A percentile compares a stretch with the other conserved stretches of the same genome.
These are phyloP conservation scores for Moricandia arvensis DNA, from an alignment of 345 rosid genomes.

Conservation along the genomic window DNA sequence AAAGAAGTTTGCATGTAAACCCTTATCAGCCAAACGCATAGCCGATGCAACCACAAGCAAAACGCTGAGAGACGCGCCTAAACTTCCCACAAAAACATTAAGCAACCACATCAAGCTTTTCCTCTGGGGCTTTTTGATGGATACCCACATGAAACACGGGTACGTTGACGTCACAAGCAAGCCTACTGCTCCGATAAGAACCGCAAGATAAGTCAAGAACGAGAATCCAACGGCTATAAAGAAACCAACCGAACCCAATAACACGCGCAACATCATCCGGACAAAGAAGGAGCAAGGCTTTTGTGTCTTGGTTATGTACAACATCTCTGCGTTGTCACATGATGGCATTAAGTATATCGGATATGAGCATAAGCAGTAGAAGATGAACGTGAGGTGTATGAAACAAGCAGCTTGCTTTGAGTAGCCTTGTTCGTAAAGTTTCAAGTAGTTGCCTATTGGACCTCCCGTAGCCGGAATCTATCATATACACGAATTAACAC, in stretches of 20 bases:
- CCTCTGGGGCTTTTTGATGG: conserved; percentile 47
- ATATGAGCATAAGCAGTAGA: conserved; percentile 55
- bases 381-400: conserved; percentile 50
- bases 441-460: conserved; percentile 48
- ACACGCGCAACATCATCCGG: conserved; percentile 43
- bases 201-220: conserved; percentile 51
- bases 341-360: conserved; percentile 69
- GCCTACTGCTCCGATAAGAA: conserved; percentile 59
- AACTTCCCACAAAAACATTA: conserved; percentile 53
- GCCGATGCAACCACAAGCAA: conserved; percentile 47
- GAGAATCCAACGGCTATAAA: conserved; percentile 59
- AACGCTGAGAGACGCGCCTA: conserved; percentile 52
- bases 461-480: conserved; percentile 64
- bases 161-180: conserved; percentile 62
- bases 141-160: conserved; percentile 74
- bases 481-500: background rate
- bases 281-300: conserved; percentile 55
- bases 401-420: conserved; percentile 44
- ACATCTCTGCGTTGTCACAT: conserved; percentile 56
- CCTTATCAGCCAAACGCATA: conserved; percentile 45
- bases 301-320: conserved; percentile 36
- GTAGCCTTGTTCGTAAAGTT: conserved; percentile 41
- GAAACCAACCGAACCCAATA: conserved; percentile 44
- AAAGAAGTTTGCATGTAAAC: conserved; percentile 57
- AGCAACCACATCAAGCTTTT: conserved; percentile 50